Base-by-base conservation (phyloP, 257 asterid genomes). In the Solanum clarkiae region DNA sequence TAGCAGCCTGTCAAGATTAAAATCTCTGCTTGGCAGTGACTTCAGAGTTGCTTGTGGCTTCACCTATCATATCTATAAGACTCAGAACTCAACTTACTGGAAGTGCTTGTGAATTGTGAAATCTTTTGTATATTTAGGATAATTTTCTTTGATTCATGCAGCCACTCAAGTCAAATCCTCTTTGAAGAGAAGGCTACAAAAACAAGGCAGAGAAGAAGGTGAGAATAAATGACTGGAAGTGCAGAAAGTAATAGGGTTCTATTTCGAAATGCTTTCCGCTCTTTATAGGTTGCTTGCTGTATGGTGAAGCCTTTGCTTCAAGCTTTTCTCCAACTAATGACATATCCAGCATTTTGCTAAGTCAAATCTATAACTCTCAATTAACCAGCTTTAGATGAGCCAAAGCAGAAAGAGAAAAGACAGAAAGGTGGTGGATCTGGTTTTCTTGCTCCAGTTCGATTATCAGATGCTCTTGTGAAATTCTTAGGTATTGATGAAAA, bases 401-500 rank as follows among this genome's bases (percentile, higher is more conserved):
- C 86, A 80, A 88, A 80, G 84, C 84, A 71, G 81, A 86, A 90
- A 85, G 88, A 42, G 42, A 88, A 86, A 87, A 86, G 74, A 26
- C 87, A 49, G 80, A 88, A 84, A 80, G 88, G 86, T 10, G 85
- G 68, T 57, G 79, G 87, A 51, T 84, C 87, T 55, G 90, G 90
- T 44, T 80, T 88, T 66, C 86, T 85, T 42, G 88, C 87, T 13
- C 91, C 92, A 40, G 71, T 88, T 70, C 90, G 82, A 44, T 15
- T 90, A 32, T 90, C 91, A 40, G 89, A 87, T 49, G 86, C 88
- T 13, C 87, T 90, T 26, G 86, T 87, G 65, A 86, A 88, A 79
- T 90, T 90, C 86, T 63, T 90, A 18, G 90, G 88, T 40, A 88
- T 81, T 17, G 89, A 87, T 56, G 92, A 90, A 80, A 75, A 17